Evolutionary conservation across 2,329 filamentous ascomycete genomes (phyloP).

Genomic region (Fusarium heterosporum): DNA sequence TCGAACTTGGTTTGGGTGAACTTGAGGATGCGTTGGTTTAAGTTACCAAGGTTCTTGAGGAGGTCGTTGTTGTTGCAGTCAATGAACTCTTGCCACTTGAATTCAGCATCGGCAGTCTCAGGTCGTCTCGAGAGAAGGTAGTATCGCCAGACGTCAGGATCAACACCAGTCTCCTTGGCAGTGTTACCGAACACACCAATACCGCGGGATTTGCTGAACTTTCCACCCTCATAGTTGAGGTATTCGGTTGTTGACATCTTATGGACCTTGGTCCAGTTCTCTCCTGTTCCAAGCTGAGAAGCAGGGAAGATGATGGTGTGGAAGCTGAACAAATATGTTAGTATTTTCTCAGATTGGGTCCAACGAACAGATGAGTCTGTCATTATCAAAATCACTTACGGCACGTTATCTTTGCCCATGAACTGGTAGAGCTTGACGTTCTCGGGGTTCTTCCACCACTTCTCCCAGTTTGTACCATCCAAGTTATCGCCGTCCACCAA

Average conservation of each 20-base stretch:
- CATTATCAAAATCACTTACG: slow-evolving; percentile 55
- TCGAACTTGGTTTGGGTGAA: slow-evolving; percentile 82
- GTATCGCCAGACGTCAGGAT: slow-evolving; percentile 91
- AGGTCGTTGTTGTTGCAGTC: slow-evolving; percentile 89
- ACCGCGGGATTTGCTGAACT: slow-evolving; percentile 92
- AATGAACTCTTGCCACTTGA: slow-evolving; percentile 88
- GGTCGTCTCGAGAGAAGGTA: slow-evolving; percentile 88
- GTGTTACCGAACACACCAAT: slow-evolving; percentile 93
- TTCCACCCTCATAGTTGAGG: slow-evolving; percentile 87
- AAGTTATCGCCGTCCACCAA: slow-evolving; percentile 73
- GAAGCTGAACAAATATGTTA: slow-evolving; percentile 44
- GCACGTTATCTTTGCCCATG: slow-evolving; percentile 81
- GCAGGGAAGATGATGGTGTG: slow-evolving; percentile 93
- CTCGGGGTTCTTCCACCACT: slow-evolving; percentile 94
- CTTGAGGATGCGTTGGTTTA: slow-evolving; percentile 80
- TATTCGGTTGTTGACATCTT: slow-evolving; percentile 90
- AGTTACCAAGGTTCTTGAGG: slow-evolving; percentile 79
- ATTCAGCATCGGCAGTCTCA: slow-evolving; percentile 87
- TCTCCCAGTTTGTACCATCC: slow-evolving; percentile 78
- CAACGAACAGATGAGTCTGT: background rate
- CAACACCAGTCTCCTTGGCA: slow-evolving; percentile 85
- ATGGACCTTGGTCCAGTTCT: slow-evolving; percentile 91
- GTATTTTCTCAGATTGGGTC: background rate
- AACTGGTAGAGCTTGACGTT: slow-evolving; percentile 93
- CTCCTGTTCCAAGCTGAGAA: slow-evolving; percentile 83